phyloP scores from a whole-genome alignment of 1,284 basidiomycete species.

The Chondrostereum purpureum region DNA sequence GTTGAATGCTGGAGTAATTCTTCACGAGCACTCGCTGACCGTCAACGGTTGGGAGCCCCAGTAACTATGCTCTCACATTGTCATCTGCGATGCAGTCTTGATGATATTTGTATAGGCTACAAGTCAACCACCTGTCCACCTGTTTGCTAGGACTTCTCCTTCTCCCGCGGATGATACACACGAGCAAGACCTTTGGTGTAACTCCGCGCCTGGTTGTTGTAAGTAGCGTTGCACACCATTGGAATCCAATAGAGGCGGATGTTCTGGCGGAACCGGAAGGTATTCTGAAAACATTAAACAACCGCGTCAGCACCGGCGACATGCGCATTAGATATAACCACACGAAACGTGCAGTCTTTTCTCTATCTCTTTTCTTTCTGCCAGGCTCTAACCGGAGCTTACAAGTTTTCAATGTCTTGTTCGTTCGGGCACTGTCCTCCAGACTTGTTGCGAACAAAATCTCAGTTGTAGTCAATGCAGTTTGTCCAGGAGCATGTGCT shows the following conservation, averaged over 20 bases:
- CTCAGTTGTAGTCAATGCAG: slow-evolving; percentile 25
- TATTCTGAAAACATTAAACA: neutral
- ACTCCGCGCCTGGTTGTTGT: slow-evolving; percentile 11
- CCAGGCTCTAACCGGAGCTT: too few relatives aligned
- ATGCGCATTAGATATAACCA: too few relatives aligned
- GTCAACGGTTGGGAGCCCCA: slow-evolving; percentile 9
- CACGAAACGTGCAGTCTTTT: too few relatives aligned
- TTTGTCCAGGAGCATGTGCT: slow-evolving; percentile 29
- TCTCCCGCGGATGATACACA: slow-evolving; percentile 21
- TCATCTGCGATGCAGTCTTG: neutral
- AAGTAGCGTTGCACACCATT: neutral
- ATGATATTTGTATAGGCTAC: neutral
- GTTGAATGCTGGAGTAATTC: slow-evolving; percentile 2
- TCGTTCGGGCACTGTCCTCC: slow-evolving; percentile 24
- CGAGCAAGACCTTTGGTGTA: slow-evolving; percentile 10
- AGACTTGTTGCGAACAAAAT: slow-evolving; percentile 21
- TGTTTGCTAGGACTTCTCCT: slow-evolving; percentile 22
- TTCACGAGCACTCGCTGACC: neutral
- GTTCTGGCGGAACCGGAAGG: slow-evolving; percentile 6
- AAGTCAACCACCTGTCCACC: slow-evolving; percentile 19
- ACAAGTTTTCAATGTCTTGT: slow-evolving; percentile 27
- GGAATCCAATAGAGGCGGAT: neutral
- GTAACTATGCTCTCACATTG: slow-evolving; percentile 19
- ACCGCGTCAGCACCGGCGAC: neutral
- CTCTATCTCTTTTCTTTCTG: too few relatives aligned